Conservation (phyloP, 345 rosid genomes). For the Brassica carinata region DNA sequence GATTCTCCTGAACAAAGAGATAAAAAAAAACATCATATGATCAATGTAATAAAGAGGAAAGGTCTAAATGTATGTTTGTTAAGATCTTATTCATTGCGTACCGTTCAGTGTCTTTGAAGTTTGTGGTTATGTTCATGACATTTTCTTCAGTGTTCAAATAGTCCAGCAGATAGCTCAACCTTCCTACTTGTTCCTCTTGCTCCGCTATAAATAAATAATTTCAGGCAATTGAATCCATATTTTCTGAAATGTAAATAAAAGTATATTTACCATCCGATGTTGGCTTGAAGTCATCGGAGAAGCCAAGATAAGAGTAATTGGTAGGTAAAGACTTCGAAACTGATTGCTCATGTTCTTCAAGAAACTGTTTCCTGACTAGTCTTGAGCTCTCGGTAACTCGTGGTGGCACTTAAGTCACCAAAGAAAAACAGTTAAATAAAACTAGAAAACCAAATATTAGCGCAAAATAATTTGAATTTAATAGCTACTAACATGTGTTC, state of each 20-base stretch:
- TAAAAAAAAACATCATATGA: background rate
- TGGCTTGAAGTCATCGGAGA: constrained; percentile 52
- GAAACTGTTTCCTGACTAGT: constrained; percentile 40
- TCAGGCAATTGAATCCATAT: background rate
- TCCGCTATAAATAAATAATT: constrained; percentile 24
- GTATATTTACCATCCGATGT: constrained; percentile 53
- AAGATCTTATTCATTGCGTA: constrained; percentile 33
- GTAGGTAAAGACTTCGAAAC: constrained; percentile 45
- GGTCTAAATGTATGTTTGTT: constrained; percentile 9
- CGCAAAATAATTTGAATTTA: background rate
- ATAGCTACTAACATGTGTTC: constrained; percentile 49
- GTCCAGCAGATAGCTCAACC: constrained; percentile 57
- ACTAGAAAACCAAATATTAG: constrained; percentile 16
- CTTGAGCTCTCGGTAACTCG: constrained; percentile 53
- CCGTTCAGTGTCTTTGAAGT: constrained; percentile 68
- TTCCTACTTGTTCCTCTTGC: constrained; percentile 55
- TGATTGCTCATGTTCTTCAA: constrained; percentile 39
- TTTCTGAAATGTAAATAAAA: background rate
- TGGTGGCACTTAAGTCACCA: constrained; percentile 44
- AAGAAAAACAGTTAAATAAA: background rate
- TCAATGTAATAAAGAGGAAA: background rate
- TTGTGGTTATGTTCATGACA: constrained; percentile 43
- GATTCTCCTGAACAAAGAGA: constrained; percentile 2
- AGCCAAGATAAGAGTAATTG: constrained; percentile 52
- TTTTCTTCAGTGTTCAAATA: constrained; percentile 60